phyloP scores from a whole-genome alignment of 176 grass and related monocot genomes.

The Carex parvula region DNA sequence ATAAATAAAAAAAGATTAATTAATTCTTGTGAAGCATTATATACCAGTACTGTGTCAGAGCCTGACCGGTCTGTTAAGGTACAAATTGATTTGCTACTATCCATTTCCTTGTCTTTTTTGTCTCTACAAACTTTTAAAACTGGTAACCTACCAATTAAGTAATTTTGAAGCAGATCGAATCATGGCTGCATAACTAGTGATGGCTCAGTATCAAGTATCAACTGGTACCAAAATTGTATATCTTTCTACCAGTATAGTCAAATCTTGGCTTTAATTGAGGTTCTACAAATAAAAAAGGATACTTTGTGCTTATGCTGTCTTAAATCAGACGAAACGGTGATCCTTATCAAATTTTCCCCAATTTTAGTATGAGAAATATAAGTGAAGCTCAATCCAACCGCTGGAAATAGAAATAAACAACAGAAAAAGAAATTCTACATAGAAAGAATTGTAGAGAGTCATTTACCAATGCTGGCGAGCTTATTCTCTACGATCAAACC shows the following conservation, averaged over 20 bases:
- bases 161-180: not conserved
- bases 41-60: not conserved
- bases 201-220: not conserved
- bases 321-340: not conserved
- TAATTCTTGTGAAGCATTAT: not conserved
- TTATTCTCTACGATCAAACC: conserved; percentile 19
- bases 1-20: not conserved
- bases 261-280: not conserved
- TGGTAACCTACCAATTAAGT: not conserved
- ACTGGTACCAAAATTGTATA: not conserved
- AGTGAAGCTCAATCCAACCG: not conserved
- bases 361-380: not conserved
- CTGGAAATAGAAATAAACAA: not conserved
- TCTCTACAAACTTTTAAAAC: not conserved
- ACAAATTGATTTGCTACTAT: not conserved
- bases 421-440: not conserved
- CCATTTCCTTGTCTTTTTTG: not conserved
- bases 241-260: not conserved
- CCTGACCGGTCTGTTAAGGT: not conserved
- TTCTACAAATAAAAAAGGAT: not conserved
- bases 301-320: not conserved
- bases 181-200: not conserved
- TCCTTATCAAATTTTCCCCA: not conserved
- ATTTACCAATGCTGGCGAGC: conserved; percentile 26
- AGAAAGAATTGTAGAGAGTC: not conserved